Evolutionary conservation across 441 rosid species (phyloP), one percentile per base, ranked within the genome.

Genomic region (Biscutella laevigata): DNA sequence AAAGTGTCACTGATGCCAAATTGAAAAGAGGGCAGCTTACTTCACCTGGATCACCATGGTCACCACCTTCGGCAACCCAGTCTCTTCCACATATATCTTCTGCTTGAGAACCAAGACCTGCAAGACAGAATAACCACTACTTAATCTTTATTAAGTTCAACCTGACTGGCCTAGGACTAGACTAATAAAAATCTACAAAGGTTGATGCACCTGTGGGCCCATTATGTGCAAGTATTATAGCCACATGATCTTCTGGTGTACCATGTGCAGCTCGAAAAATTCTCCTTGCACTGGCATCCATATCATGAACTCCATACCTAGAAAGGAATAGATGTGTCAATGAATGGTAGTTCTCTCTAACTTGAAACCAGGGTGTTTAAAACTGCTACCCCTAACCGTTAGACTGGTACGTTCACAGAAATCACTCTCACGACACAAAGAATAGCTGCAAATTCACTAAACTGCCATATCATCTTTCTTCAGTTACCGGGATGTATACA

Each of bases 31-130:
- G 57, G 56, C 24, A 54, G 57, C 59, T 43, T 38, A 22, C 8
- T 27, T 50, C 72, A 87, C 95, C 95, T 69, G 81, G 90, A 83
- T 87, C 95, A 44, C 98, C 98, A 72, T 86, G 76, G 77, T 84
- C 95, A 27, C 94, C 89, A 8, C 81, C 96, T 57, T 68, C 82
- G 40, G 12, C 44, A 19, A 24, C 67, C 96, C 89, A 86, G 66
- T 90, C 95, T 76, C 50, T 80, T 68, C 95, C 95, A 57, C 98
- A 86, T 4, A 90, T 86, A 68, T 84, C 86, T 61, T 74, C 76
- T 57, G 69, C 43, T 52, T 68, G 78, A 55, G 88, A 78, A 52
- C 95, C 97, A 56, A 87, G 95, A 28, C 92, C 98, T 90, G 76
- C 45, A 70, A 54, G 52, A 55, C 45, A 24, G 25, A 36, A 27